Evolutionary conservation across 345 rosid genomes (phyloP).

Genomic region (Melaleuca quinquenervia): DNA sequence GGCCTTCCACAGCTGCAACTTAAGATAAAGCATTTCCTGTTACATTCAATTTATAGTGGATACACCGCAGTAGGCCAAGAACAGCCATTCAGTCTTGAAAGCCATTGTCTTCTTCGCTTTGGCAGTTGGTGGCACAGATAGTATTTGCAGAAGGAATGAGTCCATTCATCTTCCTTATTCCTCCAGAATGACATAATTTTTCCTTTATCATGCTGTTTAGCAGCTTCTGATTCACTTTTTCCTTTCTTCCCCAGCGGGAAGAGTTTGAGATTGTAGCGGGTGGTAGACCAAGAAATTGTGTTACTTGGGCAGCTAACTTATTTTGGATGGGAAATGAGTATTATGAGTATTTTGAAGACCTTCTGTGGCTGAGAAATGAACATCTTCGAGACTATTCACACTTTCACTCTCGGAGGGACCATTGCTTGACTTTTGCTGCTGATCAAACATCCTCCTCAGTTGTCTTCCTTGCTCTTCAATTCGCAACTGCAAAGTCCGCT

Average conservation of each 20-base stretch:
- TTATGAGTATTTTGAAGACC: slow-evolving; percentile 28
- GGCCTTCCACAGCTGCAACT: neutral
- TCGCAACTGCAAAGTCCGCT: slow-evolving; percentile 57
- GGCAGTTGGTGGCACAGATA: neutral
- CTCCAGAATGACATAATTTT: neutral
- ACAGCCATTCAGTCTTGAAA: neutral
- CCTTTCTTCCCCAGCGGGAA: neutral
- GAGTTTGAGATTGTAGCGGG: neutral
- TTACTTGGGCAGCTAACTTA: slow-evolving; percentile 25
- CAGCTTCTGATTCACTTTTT: neutral
- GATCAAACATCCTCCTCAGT: slow-evolving; percentile 70
- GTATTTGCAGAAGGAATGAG: neutral
- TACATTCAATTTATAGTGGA: neutral
- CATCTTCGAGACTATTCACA: slow-evolving; percentile 23
- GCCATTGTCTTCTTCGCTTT: neutral
- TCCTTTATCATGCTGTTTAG: neutral
- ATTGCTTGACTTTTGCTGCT: slow-evolving; percentile 48
- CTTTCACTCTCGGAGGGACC: slow-evolving; percentile 20
- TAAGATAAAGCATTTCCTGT: neutral
- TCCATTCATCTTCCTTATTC: neutral
- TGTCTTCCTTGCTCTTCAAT: slow-evolving; percentile 89
- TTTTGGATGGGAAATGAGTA: slow-evolving; percentile 45
- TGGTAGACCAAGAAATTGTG: neutral
- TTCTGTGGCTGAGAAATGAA: slow-evolving; percentile 30
- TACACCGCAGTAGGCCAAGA: neutral